phyloP scores from a whole-genome alignment of 2,329 filamentous ascomycete species.

The Trichoderma brevicompactum region DNA sequence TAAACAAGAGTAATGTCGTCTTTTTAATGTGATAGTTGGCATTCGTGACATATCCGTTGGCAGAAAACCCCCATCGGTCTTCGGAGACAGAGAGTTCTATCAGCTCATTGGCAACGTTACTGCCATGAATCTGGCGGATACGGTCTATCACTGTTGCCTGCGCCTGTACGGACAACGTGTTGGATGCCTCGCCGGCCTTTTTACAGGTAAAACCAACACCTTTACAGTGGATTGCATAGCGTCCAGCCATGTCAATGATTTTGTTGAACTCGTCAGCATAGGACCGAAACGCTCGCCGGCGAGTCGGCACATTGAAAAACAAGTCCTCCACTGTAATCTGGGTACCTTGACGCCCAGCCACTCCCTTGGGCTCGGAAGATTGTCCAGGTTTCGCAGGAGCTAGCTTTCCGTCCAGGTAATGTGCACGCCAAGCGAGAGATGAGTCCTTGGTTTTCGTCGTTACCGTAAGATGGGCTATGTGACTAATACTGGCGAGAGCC shows the following conservation, averaged over 20 bases:
- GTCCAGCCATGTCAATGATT: conserved; percentile 91
- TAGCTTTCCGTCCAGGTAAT: conserved; percentile 83
- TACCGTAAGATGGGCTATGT: conserved; percentile 93
- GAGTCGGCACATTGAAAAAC: conserved; percentile 93
- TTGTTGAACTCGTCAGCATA: conserved; percentile 95
- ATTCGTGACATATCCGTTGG: conserved; percentile 81
- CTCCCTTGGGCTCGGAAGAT: conserved; percentile 80
- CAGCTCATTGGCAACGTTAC: conserved; percentile 82
- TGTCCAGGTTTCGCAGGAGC: conserved; percentile 86
- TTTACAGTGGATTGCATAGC: conserved; percentile 89
- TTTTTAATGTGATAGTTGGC: conserved; percentile 95
- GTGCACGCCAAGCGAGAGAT: conserved; percentile 85
- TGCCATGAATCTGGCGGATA: conserved; percentile 88
- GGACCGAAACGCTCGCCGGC: conserved; percentile 87
- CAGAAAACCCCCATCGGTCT: conserved; percentile 80
- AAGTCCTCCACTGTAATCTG: conserved; percentile 96
- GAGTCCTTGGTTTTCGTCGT: conserved; percentile 92
- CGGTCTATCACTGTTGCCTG: conserved; percentile 76
- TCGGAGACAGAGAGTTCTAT: conserved; percentile 75
- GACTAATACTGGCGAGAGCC: conserved; percentile 94
- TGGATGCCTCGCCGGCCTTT: conserved; percentile 86
- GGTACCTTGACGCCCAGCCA: conserved; percentile 85
- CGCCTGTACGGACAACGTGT: conserved; percentile 78
- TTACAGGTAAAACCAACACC: conserved; percentile 97
- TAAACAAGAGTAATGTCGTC: conserved; percentile 86